Base-by-base conservation (phyloP, 371 early-diverging fungal species). In the Haplosporangium sp. region DNA sequence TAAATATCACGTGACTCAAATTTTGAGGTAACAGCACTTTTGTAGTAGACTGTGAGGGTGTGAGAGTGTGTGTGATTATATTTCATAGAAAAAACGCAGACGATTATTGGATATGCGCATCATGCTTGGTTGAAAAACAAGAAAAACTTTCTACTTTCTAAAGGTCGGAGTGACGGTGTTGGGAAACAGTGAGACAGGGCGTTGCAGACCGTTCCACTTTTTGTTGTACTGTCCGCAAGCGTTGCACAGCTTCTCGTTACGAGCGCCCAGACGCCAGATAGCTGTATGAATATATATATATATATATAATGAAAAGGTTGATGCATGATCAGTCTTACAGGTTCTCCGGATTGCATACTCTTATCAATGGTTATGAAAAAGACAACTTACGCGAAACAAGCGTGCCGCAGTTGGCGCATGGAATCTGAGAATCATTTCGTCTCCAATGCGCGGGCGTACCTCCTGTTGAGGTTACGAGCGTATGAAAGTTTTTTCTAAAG, bases 161-260 rank as follows among this genome's bases (percentile, higher is more conserved):
- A 74, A 63, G 5, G 68, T 69, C 18, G 63, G 64, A 5, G 60
- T 62, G 20, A 55, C 61, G 18, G 64, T 67, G 55, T 67, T 76
- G 13, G 67, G 64, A 42, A 71, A 66, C 23, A 71, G 60, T 18
- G 76, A 55, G 41, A 69, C 61, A 5, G 69, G 66, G 13, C 75
- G 64, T 21, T 66, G 69, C 57, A 67, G 68, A 5, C 77, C 77
- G 18, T 71, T 70, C 71, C 67, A 77, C 43, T 67, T 77, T 23
- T 77, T 77, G 68, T 77, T 77, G 59, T 71, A 67, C 37, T 77
- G 77, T 46, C 77, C 77, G 36, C 77, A 77, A 9, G 72, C 63
- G 54, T 77, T 77, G 61, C 77, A 77, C 51, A 77, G 45, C 50
- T 77, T 77, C 37, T 77, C 77, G n/a, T 71, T 71, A n/a, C 63